Percentiles rank a stretch among this genome's conserved stretches.
These are phyloP conservation scores for Fistulifera solaris DNA, from an alignment of 108 stramenopile genomes.

Conservation along the genomic window DNA sequence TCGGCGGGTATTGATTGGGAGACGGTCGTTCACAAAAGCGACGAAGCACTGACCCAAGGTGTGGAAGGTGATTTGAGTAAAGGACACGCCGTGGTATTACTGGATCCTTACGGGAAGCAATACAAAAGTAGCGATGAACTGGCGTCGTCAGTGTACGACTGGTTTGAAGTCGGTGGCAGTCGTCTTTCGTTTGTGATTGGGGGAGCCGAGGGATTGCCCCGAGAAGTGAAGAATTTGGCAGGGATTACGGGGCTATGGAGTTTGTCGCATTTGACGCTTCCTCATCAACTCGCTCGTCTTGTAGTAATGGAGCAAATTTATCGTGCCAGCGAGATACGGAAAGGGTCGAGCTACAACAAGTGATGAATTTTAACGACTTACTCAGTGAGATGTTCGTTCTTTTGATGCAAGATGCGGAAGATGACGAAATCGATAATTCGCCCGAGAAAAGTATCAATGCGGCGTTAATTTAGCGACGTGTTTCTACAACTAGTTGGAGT, in stretches of 20 bases:
- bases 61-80: slow-evolving; percentile 43
- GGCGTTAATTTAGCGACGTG: too few relatives aligned
- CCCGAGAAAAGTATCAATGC: too few relatives aligned
- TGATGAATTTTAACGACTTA: too few relatives aligned
- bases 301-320: slow-evolving; percentile 89
- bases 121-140: slow-evolving; percentile 62
- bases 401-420: too few relatives aligned
- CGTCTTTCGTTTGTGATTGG: slow-evolving; percentile 86
- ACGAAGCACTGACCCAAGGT: slow-evolving; percentile 68
- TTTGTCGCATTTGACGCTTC: slow-evolving; percentile 77
- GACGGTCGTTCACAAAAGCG: slow-evolving; percentile 87
- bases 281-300: slow-evolving; percentile 85
- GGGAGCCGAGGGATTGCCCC: slow-evolving; percentile 84
- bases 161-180: slow-evolving; percentile 82
- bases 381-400: too few relatives aligned
- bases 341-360: slow-evolving; percentile 83
- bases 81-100: slow-evolving; percentile 53
- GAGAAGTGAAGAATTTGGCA: slow-evolving; percentile 40
- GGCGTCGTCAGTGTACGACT: slow-evolving; percentile 58
- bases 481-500: too few relatives aligned
- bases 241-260: slow-evolving; percentile 28
- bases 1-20: slow-evolving; percentile 49
- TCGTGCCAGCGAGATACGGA: slow-evolving; percentile 80
- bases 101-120: slow-evolving; percentile 61
- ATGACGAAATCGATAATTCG: too few relatives aligned